Base-by-base conservation (phyloP, 169 alveolate genomes). In the Amoebophrya sp. region DNA sequence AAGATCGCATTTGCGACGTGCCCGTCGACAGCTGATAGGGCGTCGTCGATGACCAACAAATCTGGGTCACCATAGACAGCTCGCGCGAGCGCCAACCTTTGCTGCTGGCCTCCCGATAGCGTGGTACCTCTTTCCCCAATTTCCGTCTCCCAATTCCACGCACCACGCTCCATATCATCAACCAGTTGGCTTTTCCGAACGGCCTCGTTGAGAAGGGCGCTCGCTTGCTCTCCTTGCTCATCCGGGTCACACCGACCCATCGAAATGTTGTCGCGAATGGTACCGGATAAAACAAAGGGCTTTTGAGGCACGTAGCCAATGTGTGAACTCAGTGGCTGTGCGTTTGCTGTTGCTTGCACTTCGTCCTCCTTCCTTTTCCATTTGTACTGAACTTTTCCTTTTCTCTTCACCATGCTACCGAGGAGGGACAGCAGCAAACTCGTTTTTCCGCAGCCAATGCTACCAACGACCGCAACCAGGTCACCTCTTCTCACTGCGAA, bases 221-320 rank as follows among this genome's bases (percentile, higher is more conserved):
- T n/a, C n/a, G n/a, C n/a, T n/a, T n/a, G n/a, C n/a, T n/a, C n/a
- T n/a, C n/a, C n/a, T n/a, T n/a, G n/a, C 29, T 7, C 83, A 66
- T 66, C 83, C 18, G 1, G 35, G 18, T n/a, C n/a, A n/a, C n/a
- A n/a, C 77, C 32, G 77, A n/a, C 77, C 77, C 77, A 54, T 54
- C 33, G 23, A 1, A 33, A 89, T 41, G 41, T 89, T 89, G 38
- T 89, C 91, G 35, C 32, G 29, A 77, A 89, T 89, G 35, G 91
- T 89, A 41, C 91, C 91, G 33, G 77, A 39, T 14, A 89, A 33
- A 40, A 89, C 77, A 23, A 89, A 89, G 23, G 91, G 77, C 53
- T 89, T 89, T 18, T 89, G 91, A 0, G 91, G 91, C 14, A 3
- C n/a, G 33, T 23, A 54, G 77, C 77, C 77, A n/a, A 54, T 14